phyloP scores from a whole-genome alignment of 1,284 basidiomycete species.

The Omphalotus olearius region DNA sequence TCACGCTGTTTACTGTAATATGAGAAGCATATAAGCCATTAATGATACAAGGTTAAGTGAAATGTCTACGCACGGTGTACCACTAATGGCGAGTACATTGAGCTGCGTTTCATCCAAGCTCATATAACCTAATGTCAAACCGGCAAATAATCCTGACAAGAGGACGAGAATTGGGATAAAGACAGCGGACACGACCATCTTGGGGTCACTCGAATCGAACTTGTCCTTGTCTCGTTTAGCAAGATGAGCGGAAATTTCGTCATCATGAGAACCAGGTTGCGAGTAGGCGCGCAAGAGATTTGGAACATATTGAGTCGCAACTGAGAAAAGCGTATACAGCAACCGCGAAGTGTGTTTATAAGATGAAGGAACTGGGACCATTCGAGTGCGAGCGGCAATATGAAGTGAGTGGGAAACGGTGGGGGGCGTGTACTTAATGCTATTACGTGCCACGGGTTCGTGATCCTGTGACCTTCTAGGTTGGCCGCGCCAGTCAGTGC shows the following conservation, averaged over 20 bases:
- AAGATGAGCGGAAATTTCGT: conserved; percentile 12
- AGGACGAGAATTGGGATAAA: conserved; percentile 62
- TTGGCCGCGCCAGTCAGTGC: no score
- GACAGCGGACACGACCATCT: conserved; percentile 41
- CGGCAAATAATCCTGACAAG: conserved; percentile 57
- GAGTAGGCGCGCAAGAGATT: conserved; percentile 25
- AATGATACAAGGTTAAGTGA: not conserved
- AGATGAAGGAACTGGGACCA: conserved; percentile 19
- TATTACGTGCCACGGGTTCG: conserved; percentile 4
- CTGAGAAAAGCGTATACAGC: conserved; percentile 39
- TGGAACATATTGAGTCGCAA: conserved; percentile 42
- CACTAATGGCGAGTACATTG: conserved; percentile 74
- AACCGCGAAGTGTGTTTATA: conserved; percentile 35
- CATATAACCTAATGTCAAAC: conserved; percentile 58
- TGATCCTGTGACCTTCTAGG: not conserved
- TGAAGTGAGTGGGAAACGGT: conserved; percentile 4
- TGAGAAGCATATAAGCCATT: conserved; percentile 3
- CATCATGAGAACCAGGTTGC: conserved; percentile 12
- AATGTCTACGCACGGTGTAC: conserved; percentile 58
- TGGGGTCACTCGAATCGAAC: conserved; percentile 27
- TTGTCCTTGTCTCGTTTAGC: conserved; percentile 27
- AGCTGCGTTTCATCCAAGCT: conserved; percentile 30
- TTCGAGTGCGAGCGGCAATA: conserved; percentile 15
- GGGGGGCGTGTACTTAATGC: not conserved
- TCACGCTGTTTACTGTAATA: conserved; percentile 62